Base-by-base conservation (phyloP, 768 basidiomycete species). In the Xerocomus spinulosus region DNA sequence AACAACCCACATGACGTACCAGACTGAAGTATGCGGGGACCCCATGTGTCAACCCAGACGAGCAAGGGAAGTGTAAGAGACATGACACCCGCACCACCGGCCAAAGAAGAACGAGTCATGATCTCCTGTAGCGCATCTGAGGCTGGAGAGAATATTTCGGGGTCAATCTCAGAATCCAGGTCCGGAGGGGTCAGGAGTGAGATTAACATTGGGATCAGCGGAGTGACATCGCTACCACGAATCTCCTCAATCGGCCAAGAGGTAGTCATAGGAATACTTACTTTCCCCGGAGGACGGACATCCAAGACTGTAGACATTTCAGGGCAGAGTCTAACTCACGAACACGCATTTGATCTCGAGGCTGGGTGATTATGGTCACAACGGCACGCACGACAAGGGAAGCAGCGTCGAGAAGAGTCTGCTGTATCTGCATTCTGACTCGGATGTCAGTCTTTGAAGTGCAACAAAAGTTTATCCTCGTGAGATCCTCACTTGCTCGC, bases 51-150 rank as follows among this genome's bases (percentile, higher is more conserved):
- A 1, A 84, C 60, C 91, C 92, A 97, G 3, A 82, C 67, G n/a
- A 96, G 70, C 7, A 97, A 70, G 3, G 93, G 93, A 58, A 93
- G 88, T 0, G 92, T 92, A 25, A 94, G 75, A 0, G 84, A 77
- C 45, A 77, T 78, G 15, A 76, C 75, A 2, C 87, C 89, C 1
- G 75, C 70, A 0, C 88, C 89, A 44, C 84, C 79, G 1, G 83
- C 74, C 25, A 93, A 73, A 0, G 85, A 73, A 1, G 92, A 89
- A 42, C 81, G 79, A 1, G 82, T 77, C 56, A 93, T 75, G 44
- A 95, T 75, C 57, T 93, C 90, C 61, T 87, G 81, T 4, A 95
- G 62, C 0, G 83, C 77, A 36, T 88, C 83, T 1, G 84, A 83
- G 1, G 84, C 78, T 0, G 82, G 72, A 9, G 83, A 66, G 56